Evolutionary conservation across 768 basidiomycete genomes (phyloP), one percentile per base, ranked within the genome.

Genomic region (Xerocomellus intermedius): DNA sequence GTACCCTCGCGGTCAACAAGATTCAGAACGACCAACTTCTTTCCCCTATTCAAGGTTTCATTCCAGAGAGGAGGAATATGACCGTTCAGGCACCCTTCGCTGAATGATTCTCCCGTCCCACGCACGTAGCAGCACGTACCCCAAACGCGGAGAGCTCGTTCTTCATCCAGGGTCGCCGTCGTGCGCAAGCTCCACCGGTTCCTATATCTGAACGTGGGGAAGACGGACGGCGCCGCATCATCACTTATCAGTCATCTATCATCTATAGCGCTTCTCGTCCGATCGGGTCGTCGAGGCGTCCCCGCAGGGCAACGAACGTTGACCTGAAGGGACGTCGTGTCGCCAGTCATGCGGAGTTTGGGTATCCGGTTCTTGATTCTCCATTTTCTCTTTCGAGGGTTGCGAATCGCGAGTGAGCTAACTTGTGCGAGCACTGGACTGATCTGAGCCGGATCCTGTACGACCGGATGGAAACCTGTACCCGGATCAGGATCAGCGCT

Each of bases 91-190:
- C 48, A 58, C 59, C 14, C 48, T 62, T 67, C 60, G 52, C 16
- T n/a, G 41, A 49, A n/a, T 6, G 65, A 65, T 64, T 56, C 63
- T 35, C 63, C 50, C n/a, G 26, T 57, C 54, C 49, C 54, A 57
- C 49, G 57, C 35, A 54, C 26, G 43, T 24, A 53, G 35, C 37
- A 47, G 45, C 39, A n/a, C 22, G 52, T 32, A 24, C 44, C 57
- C 52, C 51, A 54, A 59, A 54, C 28, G 50, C 33, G 56, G 55
- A 56, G 55, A 26, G 19, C 5, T 35, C 30, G 4, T 35, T 24
- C 30, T 35, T 30, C 21, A 39, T 55, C 37, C 26, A 55, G 59
- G 58, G 55, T 51, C 32, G 21, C 43, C 9, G 38, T 46, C 41
- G 36, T 37, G 52, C 48, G 57, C 45, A 42, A 37, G 26, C 38